Evolutionary conservation across 140 eudicot genomes (phyloP).

Genomic region (Cichorium intybus): DNA sequence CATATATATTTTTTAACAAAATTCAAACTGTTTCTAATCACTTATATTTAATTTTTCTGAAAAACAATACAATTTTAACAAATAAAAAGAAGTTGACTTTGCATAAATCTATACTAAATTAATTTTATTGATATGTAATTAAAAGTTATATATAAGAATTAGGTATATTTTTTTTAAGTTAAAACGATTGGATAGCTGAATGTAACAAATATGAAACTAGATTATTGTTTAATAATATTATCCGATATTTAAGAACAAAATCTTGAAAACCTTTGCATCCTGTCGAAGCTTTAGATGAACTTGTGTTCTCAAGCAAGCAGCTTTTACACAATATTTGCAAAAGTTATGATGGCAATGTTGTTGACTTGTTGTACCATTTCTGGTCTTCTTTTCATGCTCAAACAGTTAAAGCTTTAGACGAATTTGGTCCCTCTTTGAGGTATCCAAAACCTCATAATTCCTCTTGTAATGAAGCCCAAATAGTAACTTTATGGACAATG

Average conservation of each 20-base stretch:
- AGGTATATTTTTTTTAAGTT: no score
- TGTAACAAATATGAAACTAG: no score
- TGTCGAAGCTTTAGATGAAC: slow-evolving; percentile 7
- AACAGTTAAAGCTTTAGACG: no score
- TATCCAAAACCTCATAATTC: slow-evolving; percentile 18
- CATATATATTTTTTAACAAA: no score
- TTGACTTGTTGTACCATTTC: slow-evolving; percentile 5
- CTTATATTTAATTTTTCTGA: no score
- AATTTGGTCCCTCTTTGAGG: slow-evolving; percentile 25
- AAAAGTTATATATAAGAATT: no score
- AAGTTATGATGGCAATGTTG: slow-evolving; percentile 15
- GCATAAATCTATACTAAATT: no score
- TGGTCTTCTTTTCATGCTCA: slow-evolving; percentile 15
- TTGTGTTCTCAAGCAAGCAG: slow-evolving; percentile 16
- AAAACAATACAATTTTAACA: no score
- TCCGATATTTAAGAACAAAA: slow-evolving; percentile 4
- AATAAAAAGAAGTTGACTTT: no score
- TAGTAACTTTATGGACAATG: slow-evolving; percentile 19
- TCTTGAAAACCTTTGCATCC: slow-evolving; percentile 13
- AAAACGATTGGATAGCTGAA: no score
- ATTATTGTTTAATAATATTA: not conserved
- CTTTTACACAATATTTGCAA: slow-evolving; percentile 25
- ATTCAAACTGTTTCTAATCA: no score
- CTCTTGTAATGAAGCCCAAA: slow-evolving; percentile 17
- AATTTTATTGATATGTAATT: no score